phyloP scores from a whole-genome alignment of 345 rosid genomes.

The Linum tenue region DNA sequence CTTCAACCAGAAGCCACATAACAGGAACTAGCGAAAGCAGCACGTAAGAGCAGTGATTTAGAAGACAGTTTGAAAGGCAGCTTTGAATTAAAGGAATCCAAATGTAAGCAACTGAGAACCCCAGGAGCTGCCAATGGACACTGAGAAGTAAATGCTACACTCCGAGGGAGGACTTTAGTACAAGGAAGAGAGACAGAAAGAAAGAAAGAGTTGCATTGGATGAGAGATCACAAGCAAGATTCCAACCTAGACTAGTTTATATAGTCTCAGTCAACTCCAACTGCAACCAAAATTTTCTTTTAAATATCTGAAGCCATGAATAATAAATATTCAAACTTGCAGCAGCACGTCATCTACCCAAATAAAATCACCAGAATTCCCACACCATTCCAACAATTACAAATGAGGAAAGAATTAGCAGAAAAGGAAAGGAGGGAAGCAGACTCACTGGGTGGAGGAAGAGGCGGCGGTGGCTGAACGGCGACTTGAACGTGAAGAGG shows the following conservation, averaged over 20 bases:
- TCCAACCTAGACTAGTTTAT: not conserved
- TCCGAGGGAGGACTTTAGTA: too few relatives aligned
- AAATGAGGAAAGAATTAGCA: not conserved
- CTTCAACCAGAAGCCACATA: conserved; percentile 6
- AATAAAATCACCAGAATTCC: not conserved
- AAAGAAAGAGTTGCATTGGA: too few relatives aligned
- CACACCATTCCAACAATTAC: not conserved
- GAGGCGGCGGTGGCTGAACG: conserved; percentile 39
- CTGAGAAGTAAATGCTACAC: too few relatives aligned
- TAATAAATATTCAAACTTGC: not conserved
- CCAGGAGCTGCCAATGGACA: too few relatives aligned
- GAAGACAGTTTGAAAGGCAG: too few relatives aligned
- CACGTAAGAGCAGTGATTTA: not conserved
- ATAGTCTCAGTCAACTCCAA: not conserved
- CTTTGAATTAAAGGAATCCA: not conserved
- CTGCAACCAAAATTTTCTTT: not conserved
- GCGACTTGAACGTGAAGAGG: conserved; percentile 27
- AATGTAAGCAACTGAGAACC: too few relatives aligned
- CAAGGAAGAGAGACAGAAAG: not conserved
- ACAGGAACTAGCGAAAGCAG: not conserved
- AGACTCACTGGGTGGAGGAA: conserved; percentile 43
- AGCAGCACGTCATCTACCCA: not conserved
- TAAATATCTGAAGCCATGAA: not conserved
- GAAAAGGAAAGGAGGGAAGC: not conserved
- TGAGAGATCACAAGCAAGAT: too few relatives aligned